Evolutionary conservation across 2,329 filamentous ascomycete genomes (phyloP).

Genomic region (Grosmannia clavigera): DNA sequence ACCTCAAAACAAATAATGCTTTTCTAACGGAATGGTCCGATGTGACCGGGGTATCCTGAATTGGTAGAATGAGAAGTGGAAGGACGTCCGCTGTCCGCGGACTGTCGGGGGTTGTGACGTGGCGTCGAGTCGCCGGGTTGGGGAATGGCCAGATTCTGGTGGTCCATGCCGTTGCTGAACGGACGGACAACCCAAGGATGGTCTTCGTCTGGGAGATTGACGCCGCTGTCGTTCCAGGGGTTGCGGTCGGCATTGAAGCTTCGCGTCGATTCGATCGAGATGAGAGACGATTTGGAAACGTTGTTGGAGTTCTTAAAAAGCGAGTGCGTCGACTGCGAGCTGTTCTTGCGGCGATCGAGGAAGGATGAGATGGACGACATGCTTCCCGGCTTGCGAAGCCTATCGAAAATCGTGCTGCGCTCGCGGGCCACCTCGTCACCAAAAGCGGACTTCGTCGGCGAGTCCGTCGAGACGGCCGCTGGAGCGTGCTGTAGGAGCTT

Average conservation of each 20-base stretch:
- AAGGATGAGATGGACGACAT: slow-evolving; percentile 95
- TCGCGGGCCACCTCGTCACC: slow-evolving; percentile 69
- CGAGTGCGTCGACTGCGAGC: slow-evolving; percentile 66
- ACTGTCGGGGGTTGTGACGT: slow-evolving; percentile 70
- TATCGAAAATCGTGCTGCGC: slow-evolving; percentile 75
- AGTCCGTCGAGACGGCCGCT: slow-evolving; percentile 67
- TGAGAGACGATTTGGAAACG: slow-evolving; percentile 87
- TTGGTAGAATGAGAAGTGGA: slow-evolving; percentile 89
- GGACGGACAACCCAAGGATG: slow-evolving; percentile 51
- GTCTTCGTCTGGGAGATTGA: slow-evolving; percentile 86
- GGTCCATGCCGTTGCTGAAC: slow-evolving; percentile 52
- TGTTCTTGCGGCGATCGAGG: slow-evolving; percentile 89
- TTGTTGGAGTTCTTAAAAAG: slow-evolving; percentile 91
- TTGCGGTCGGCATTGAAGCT: slow-evolving; percentile 86
- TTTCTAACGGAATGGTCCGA: slow-evolving; percentile 82
- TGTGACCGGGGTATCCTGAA: slow-evolving; percentile 91
- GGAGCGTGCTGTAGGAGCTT: slow-evolving; percentile 92
- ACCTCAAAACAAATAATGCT: slow-evolving; percentile 25
- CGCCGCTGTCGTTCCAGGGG: slow-evolving; percentile 95
- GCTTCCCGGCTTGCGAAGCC: slow-evolving; percentile 86
- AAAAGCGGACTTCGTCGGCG: slow-evolving; percentile 76
- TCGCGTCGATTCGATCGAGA: slow-evolving; percentile 89
- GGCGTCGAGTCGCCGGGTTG: slow-evolving; percentile 73
- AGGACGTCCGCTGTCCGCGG: slow-evolving; percentile 82
- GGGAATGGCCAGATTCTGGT: slow-evolving; percentile 51